Base-by-base conservation (phyloP, 176 grass and related monocot genomes). In the Oryza glaberrima region DNA sequence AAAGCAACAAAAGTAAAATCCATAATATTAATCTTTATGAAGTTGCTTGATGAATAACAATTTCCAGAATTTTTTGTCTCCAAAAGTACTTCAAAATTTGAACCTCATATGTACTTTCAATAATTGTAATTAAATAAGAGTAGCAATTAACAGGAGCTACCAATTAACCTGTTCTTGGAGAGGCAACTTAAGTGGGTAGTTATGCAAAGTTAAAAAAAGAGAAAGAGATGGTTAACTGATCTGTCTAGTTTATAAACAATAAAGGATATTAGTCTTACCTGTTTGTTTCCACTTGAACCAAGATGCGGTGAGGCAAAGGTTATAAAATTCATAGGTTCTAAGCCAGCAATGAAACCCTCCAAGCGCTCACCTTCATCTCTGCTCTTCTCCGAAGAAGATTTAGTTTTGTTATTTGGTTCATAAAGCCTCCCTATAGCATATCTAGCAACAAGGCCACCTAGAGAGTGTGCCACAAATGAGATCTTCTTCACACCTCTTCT, bases 291-390 rank as follows among this genome's bases (percentile, higher is more conserved):
- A 79, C 96, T 95, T 83, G 96, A 98, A 86, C 96, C 96, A 64
- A 98, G 80, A 90, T 98, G 96, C 43, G 96, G 96, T 67, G 96
- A 96, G 67, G 96, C 96, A 76, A 98, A 98, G 69, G 96, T 95
- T 84, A 98, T 96, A 87, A 98, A 98, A 88, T 98, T 98, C 91
- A 98, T 98, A 67, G 96, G 91, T 85, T 88, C 88, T 81, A 98
- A 90, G 19, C 93, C 88, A 43, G 93, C 96, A 83, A 98, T 94
- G 77, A 88, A 69, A 79, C 93, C 96, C 54, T 90, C 85, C 75
- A 77, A 65, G 60, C 56, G 10, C 26, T 69, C 74, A 80, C 23
- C 61, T 78, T 92, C 73, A 82, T 83, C 79, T 86, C 25, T 76
- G 56, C 30, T 69, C 73, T 85, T 76, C 66, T 88, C 82, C n/a